Evolutionary conservation across 768 basidiomycete genomes (phyloP).

Genomic region (Lactarius deliciosus): DNA sequence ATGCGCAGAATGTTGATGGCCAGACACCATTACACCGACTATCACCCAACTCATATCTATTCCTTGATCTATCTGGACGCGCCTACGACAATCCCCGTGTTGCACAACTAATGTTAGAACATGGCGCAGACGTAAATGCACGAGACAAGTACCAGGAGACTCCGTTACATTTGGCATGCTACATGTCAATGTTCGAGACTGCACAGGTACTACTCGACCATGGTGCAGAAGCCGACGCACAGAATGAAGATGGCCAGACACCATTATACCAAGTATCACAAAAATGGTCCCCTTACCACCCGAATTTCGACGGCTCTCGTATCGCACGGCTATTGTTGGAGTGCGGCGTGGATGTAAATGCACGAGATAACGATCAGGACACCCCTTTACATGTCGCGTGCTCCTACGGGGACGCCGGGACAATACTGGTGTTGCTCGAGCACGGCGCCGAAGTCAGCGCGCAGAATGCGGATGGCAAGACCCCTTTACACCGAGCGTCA

Average conservation of each 20-base stretch:
- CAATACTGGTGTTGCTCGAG: background rate
- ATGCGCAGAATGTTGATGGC: too few relatives aligned
- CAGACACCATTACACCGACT: too few relatives aligned
- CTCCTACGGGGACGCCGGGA: background rate
- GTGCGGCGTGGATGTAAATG: background rate
- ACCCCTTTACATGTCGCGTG: background rate
- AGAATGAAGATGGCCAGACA: background rate
- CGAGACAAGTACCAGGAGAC: background rate
- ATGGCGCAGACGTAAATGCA: too few relatives aligned
- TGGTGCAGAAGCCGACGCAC: background rate
- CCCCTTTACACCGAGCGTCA: background rate
- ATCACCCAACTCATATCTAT: too few relatives aligned
- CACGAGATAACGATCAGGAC: background rate
- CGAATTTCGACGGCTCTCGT: too few relatives aligned
- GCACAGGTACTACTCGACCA: background rate
- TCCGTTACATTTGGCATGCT: background rate
- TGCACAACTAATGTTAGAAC: too few relatives aligned
- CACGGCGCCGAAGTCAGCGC: background rate
- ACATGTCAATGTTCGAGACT: rapidly evolving
- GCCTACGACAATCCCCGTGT: too few relatives aligned
- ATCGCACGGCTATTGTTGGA: too few relatives aligned
- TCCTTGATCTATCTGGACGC: too few relatives aligned
- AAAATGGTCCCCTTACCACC: too few relatives aligned
- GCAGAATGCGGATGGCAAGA: background rate
- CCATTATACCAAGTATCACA: too few relatives aligned